Base-by-base conservation (phyloP, 805 yeast genomes). In the Teunomyces cretensis region DNA sequence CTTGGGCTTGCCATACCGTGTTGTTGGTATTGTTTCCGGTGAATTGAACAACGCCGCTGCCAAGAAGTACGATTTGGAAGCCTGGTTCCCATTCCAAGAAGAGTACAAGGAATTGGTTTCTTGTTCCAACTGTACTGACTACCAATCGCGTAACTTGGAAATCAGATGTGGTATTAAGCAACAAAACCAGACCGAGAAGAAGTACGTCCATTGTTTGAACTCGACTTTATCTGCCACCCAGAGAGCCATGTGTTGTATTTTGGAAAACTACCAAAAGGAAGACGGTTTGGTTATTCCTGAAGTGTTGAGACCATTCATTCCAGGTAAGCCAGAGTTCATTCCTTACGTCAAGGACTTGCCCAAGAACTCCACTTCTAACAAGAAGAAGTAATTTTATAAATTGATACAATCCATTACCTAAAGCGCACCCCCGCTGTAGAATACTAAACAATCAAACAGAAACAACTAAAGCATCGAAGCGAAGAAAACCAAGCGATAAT, bases 41-140 rank as follows among this genome's bases (percentile, higher is more conserved):
- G 99, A 92, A 76, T 83, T 94, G 67, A 94, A 94, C 80, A 94
- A 94, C 60, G 97, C 99, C 43, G 99, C 99, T 51, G 98, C 99
- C 55, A 94, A 94, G 79, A 94, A 94, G 72, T 94, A 86, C 76
- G 99, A 94, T 76, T 80, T 94, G 65, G 99, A 94, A 78, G 99
- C 99, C 42, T 94, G 99, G 99, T 94, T 94, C 95, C 99, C 99
- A 65, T 94, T 79, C 88, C 99, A 94, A 79, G 80, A 90, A 69
- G 99, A 94, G 74, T 94, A 88, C 78, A 94, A 94, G 75, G 99
- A 94, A 76, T 83, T 94, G 61, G 99, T 94, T 45, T 89, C 97
- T 14, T 92, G 98, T 77, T 92, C 98, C 48, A 94, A 94, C 81
- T 94, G 99, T 83, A 94, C 99, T 49, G 99, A 94, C 75, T 94